These are phyloP conservation scores for Globisporangium apiculatum DNA, from an alignment of 352 stramenopile species.

Conservation along the genomic window DNA sequence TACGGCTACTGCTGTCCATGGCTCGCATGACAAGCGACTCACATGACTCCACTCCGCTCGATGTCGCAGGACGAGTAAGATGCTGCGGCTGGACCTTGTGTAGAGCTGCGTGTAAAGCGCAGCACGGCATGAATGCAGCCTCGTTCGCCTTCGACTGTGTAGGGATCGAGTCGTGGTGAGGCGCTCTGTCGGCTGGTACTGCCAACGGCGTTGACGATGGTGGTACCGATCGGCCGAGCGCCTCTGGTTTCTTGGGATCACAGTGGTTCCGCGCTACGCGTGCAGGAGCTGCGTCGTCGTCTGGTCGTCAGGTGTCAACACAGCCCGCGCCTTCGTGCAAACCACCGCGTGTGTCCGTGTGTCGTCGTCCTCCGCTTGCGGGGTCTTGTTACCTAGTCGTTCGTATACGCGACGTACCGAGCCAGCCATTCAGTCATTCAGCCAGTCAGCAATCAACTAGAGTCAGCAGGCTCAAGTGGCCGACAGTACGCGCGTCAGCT, in stretches of 20 bases:
- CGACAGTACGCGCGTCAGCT: neutral
- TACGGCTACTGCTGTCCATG: too few species aligned
- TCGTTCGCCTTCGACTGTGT: constrained; percentile 2
- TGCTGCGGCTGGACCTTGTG: constrained; percentile 1
- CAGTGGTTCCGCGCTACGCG: neutral
- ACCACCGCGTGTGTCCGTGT: neutral
- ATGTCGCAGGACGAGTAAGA: constrained; percentile 12
- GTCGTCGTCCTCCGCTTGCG: neutral
- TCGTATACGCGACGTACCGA: neutral
- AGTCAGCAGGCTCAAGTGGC: too few species aligned
- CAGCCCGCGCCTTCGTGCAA: neutral
- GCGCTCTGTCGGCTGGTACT: too few species aligned
- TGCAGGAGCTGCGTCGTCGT: neutral
- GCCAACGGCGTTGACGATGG: neutral
- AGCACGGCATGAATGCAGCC: constrained; percentile 4
- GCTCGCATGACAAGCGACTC: neutral
- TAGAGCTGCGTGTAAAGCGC: constrained; percentile 2
- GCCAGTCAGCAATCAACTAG: neutral
- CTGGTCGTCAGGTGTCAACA: neutral
- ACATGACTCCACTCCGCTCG: too few species aligned
- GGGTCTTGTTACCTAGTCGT: too few species aligned
- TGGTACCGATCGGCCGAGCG: neutral
- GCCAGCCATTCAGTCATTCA: neutral
- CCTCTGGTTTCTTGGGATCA: constrained; percentile 14
- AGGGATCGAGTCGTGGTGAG: too few species aligned